These are phyloP conservation scores for Conringia planisiliqua DNA, from an alignment of 345 rosid genomes.

Conservation along the genomic window DNA sequence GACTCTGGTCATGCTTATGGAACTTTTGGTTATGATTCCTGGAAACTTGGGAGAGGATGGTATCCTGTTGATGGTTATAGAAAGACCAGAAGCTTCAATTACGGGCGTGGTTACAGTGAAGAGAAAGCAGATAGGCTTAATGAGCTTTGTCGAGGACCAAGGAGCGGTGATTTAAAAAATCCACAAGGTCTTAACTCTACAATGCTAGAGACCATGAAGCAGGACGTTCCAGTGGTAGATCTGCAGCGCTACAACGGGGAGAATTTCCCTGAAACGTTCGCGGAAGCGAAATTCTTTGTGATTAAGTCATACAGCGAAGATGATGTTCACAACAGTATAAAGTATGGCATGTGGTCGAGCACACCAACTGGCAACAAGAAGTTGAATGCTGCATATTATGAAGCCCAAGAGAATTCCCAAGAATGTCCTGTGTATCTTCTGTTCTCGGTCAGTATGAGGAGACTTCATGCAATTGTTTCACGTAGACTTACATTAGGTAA, in stretches of 20 bases:
- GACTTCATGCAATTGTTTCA: not conserved
- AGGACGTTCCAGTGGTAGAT: conserved; percentile 38
- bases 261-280: conserved; percentile 47
- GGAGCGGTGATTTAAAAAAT: conserved; percentile 50
- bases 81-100: conserved; percentile 46
- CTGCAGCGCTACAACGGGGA: conserved; percentile 47
- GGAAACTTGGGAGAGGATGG: conserved; percentile 65
- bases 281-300: conserved; percentile 62
- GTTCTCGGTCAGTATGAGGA: conserved; percentile 60
- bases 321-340: conserved; percentile 81
- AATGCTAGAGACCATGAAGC: conserved; percentile 28
- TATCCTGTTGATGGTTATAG: conserved; percentile 52
- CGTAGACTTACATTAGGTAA: not conserved
- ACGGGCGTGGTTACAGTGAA: conserved; percentile 41
- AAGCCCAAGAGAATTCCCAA: conserved; percentile 47
- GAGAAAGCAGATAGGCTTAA: conserved; percentile 69
- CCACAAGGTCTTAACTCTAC: conserved; percentile 39
- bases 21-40: conserved; percentile 52
- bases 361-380: conserved; percentile 75
- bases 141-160: conserved; percentile 80
- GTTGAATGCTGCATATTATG: conserved; percentile 59
- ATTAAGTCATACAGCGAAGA: conserved; percentile 84
- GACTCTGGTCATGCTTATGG: conserved; percentile 50
- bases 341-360: conserved; percentile 76
- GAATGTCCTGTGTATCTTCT: conserved; percentile 64